These are phyloP conservation scores for Aegilops speltoides DNA, from an alignment of 176 grass and related monocot species.

Conservation along the genomic window DNA sequence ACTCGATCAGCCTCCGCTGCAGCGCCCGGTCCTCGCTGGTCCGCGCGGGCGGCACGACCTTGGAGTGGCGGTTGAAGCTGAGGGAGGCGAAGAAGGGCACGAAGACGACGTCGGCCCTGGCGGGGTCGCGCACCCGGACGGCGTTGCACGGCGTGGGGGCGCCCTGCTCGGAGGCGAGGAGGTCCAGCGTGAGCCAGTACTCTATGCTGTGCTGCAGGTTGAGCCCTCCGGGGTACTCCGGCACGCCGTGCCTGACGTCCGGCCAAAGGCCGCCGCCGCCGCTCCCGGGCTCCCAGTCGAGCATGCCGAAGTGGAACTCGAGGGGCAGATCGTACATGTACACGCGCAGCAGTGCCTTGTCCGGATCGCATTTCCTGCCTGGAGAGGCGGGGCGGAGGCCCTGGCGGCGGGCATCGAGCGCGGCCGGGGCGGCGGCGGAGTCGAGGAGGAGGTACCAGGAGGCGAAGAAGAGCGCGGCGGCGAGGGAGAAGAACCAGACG, in stretches of 20 bases:
- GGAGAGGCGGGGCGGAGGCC: background rate
- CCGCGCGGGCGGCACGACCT: slow-evolving; percentile 47
- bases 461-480: slow-evolving; percentile 52
- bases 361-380: slow-evolving; percentile 42
- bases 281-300: slow-evolving; percentile 56
- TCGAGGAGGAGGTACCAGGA: slow-evolving; percentile 72
- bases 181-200: slow-evolving; percentile 94
- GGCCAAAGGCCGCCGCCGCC: slow-evolving; percentile 65
- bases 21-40: slow-evolving; percentile 64
- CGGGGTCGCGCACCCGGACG: slow-evolving; percentile 50
- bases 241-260: slow-evolving; percentile 50
- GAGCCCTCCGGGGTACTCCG: slow-evolving; percentile 82
- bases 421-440: slow-evolving; percentile 23
- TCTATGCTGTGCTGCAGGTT: slow-evolving; percentile 99
- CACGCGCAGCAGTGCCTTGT: slow-evolving; percentile 60
- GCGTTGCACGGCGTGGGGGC: slow-evolving; percentile 62
- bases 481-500: slow-evolving; percentile 47
- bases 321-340: slow-evolving; percentile 94
- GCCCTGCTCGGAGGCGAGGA: slow-evolving; percentile 74
- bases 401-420: background rate
- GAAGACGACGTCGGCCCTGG: slow-evolving; percentile 75
- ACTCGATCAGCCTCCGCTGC: slow-evolving; percentile 66
- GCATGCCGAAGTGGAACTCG: slow-evolving; percentile 90
- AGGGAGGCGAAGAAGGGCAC: slow-evolving; percentile 98
- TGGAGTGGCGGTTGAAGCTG: slow-evolving; percentile 91